Base-by-base conservation (phyloP, 352 stramenopile genomes). In the Globisporangium cystogenes region DNA sequence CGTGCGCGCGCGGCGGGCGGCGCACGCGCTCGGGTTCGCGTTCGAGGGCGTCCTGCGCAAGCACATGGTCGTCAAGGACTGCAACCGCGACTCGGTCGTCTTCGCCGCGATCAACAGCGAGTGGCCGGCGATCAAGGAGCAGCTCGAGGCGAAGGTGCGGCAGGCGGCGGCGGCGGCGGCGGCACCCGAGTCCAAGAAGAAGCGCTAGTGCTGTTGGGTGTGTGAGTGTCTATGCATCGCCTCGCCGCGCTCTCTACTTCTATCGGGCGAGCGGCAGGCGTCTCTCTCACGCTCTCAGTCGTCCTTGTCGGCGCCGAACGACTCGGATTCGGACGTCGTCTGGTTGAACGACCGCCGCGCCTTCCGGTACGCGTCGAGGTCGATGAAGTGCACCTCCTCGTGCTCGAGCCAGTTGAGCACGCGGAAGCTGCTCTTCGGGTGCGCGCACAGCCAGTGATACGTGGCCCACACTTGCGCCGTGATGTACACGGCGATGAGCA, bases 31-130 rank as follows among this genome's bases (percentile, higher is more conserved):
- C 29, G 86, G 87, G 7, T 93, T 96, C 51, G 75, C 70, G 11
- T 89, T 96, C 53, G 87, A 96, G 67, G 87, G 87, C 8, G 86
- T 96, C 10, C 60, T 96, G 53, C 75, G 84, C 11, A 96, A 96
- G 59, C 83, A 96, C 61, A 72, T 74, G 52, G 75, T 96, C 55
- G 62, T 90, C 41, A 90, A 95, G 63, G 73, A 81, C 7, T 82
- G 81, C 61, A 96, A 96, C 48, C 68, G 74, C 20, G 87, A 96
- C 59, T 92, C 85, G 12, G 86, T 87, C 12, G 56, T 94, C 3
- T 95, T 96, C 55, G 67, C 83, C 46, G 70, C 83, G 48, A 75
- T 95, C 44, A 96, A 96, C 70, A 93, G 79, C 55, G 85, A 96
- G 44, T 96, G 87, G 87, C 63, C 60, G 0, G 58, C 72, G 21